A percentile compares a stretch with the other conserved stretches of the same genome.
These are phyloP conservation scores for Pseudocercospora cruenta DNA, from an alignment of 2,329 filamentous ascomycete genomes.

Conservation along the genomic window DNA sequence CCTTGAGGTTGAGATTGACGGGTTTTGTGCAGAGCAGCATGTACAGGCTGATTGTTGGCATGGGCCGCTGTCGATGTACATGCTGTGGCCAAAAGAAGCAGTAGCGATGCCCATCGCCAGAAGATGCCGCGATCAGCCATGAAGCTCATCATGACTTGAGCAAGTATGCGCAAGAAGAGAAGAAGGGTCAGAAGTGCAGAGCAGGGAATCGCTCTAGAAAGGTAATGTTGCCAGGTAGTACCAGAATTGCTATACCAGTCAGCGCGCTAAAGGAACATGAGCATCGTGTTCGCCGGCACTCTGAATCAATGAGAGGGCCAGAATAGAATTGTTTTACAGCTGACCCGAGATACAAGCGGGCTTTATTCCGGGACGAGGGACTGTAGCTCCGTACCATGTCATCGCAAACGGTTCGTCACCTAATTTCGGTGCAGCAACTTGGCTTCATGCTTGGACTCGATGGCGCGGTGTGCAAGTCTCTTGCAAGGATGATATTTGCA, in stretches of 20 bases:
- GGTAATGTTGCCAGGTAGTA: not conserved
- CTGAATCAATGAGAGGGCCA: not conserved
- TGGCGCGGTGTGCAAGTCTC: too few relatives aligned
- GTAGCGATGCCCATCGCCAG: not conserved
- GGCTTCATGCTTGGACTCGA: not conserved
- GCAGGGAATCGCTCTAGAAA: not conserved
- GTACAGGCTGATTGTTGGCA: not conserved
- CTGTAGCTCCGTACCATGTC: not conserved
- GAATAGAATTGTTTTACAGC: not conserved
- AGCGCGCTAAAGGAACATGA: not conserved
- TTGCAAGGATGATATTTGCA: too few relatives aligned
- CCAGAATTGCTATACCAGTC: not conserved
- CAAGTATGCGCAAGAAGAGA: constrained; percentile 5
- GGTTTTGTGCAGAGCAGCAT: not conserved
- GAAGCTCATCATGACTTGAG: not conserved
- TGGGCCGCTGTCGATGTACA: not conserved
- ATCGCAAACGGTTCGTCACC: not conserved
- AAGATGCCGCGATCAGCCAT: not conserved
- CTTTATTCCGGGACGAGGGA: not conserved
- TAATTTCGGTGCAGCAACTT: constrained; percentile 1
- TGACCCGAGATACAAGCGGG: not conserved
- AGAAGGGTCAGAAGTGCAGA: not conserved
- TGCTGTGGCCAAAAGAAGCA: not conserved
- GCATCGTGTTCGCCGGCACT: not conserved
- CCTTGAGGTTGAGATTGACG: constrained; percentile 9